Base-by-base conservation (phyloP, 805 yeast species). In the Cyberlindnera samutprakarnensis region DNA sequence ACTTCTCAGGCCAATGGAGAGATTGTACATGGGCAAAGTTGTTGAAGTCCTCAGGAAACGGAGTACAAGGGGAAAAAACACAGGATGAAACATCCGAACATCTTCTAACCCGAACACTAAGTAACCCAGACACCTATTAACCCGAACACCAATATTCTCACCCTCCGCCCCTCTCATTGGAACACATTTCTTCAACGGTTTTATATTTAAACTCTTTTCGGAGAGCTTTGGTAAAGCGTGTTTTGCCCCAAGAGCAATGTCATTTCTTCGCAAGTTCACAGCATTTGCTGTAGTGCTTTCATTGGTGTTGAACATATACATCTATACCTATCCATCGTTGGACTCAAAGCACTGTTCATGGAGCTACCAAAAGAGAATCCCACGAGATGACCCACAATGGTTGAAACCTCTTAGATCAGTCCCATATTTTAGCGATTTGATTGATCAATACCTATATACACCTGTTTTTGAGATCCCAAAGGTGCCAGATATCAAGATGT, bases 281-380 rank as follows among this genome's bases (percentile, higher is more conserved):
- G 36, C 26, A 17, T 18, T 54, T 7, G 33, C 56, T 6, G 42
- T 56, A 1, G 7, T 49, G 1, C 19, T 61, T 7, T 65, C 87
- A 0, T 27, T 70, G 1, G 25, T 62, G 2, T 56, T 78, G 29
- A 83, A 85, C 46, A 31, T 70, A 2, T 82, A 81, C 52, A 72
- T 84, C 7, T 81, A 75, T 59, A 74, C 85, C 18, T 87, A 84
- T 51, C 94, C 94, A 1, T 78, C 84, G 23, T 39, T 79, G 12
- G 54, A 64, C 32, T 53, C 75, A 1, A 52, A 51, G 10, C 54
- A 60, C 22, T 83, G 94, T 46, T 70, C 76, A 21, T 83, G 94
- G 94, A 32, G 52, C 6, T 51, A 52, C 28, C 36, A 41, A 34
- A 40, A 38, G 29, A 44, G 39, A 14, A 16, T 23, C 50, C 29